These are phyloP conservation scores for Trichomonascaceae sp. DNA, from an alignment of 1,139 yeast species.

Conservation along the genomic window DNA sequence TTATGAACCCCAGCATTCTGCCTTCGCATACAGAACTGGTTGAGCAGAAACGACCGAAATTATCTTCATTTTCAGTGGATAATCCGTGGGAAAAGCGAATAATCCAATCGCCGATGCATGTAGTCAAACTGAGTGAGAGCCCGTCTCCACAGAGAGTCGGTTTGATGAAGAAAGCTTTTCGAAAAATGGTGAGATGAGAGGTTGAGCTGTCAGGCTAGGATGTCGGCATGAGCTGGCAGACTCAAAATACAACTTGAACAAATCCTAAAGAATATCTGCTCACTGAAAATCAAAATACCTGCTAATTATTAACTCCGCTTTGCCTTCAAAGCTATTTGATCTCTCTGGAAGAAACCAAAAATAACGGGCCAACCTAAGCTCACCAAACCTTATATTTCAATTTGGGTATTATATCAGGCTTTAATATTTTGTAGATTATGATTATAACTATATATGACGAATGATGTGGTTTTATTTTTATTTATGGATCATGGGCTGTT, in stretches of 20 bases:
- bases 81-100: not conserved
- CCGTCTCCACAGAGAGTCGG: not conserved
- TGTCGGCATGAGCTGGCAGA: too few species aligned
- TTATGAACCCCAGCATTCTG: not conserved
- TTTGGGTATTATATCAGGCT: not conserved
- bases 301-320: too few species aligned
- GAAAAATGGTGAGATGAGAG: not conserved
- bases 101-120: not conserved
- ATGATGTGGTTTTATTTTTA: not conserved
- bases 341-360: too few species aligned
- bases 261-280: too few species aligned
- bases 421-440: not conserved
- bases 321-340: too few species aligned
- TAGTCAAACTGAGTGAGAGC: not conserved
- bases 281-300: too few species aligned
- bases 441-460: not conserved
- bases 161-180: not conserved
- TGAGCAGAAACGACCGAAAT: not conserved
- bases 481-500: not conserved
- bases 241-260: too few species aligned
- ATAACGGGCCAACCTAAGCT: not conserved
- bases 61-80: not conserved
- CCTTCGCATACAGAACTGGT: not conserved
- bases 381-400: not conserved
- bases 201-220: too few species aligned